A percentile compares a stretch with the other conserved stretches of the same genome.
These are phyloP conservation scores for Ustulina deusta DNA, from an alignment of 2,329 filamentous ascomycete genomes.

Conservation along the genomic window DNA sequence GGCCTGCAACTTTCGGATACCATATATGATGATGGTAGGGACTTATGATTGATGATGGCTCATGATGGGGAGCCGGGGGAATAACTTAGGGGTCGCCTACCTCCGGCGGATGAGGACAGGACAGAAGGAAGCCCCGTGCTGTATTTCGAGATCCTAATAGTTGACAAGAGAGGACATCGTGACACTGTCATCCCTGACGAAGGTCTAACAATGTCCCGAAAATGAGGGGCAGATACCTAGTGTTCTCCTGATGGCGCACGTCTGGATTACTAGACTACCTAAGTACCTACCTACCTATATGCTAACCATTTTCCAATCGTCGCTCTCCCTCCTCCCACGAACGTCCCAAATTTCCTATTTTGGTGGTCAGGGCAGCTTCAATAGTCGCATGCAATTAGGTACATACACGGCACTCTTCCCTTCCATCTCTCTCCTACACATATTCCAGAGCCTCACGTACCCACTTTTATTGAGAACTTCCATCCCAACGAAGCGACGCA, in stretches of 20 bases:
- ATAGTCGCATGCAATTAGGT: no score
- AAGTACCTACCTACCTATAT: background rate
- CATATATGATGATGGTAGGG: no score
- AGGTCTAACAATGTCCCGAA: background rate
- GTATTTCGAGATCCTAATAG: background rate
- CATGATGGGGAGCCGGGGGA: background rate
- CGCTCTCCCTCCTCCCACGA: background rate
- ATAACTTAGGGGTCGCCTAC: background rate
- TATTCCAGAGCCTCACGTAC: conserved; percentile 29
- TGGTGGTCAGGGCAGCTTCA: conserved; percentile 1
- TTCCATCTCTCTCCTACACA: background rate
- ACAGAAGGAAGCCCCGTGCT: background rate
- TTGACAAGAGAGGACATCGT: background rate
- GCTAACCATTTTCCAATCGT: background rate
- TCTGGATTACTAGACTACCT: background rate
- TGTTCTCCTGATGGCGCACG: background rate
- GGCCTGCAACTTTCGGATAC: background rate
- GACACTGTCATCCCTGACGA: background rate
- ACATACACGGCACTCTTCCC: background rate
- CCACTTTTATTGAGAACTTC: conserved; percentile 30
- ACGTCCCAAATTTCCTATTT: conserved; percentile 18
- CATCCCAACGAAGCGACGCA: conserved; percentile 13
- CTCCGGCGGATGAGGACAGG: no score
- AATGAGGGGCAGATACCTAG: background rate
- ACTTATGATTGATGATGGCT: background rate